These are phyloP conservation scores for Saccharomyces hybrid DNA, from an alignment of 1,139 yeast species.

Conservation along the genomic window DNA sequence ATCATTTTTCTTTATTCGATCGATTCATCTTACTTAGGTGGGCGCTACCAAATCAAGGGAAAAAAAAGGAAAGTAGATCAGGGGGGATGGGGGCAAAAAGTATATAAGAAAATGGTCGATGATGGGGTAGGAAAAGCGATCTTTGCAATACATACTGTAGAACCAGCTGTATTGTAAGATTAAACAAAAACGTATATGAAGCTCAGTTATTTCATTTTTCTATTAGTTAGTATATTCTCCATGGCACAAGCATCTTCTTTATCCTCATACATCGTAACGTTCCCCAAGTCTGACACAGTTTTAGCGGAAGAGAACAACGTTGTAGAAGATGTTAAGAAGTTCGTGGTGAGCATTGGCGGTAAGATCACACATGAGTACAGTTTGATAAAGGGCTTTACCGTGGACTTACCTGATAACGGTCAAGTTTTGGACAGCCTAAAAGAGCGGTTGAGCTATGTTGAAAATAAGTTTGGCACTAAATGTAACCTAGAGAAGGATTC, in stretches of 20 bases:
- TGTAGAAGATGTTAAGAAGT: constrained; percentile 8
- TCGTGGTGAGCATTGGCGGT: constrained; percentile 33
- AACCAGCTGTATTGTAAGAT: too few relatives aligned
- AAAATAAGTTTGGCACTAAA: constrained; percentile 16
- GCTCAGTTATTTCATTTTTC: neutral
- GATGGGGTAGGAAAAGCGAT: too few relatives aligned
- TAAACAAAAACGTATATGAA: neutral
- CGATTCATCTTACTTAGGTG: too few relatives aligned
- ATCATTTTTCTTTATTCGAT: neutral
- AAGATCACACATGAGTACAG: constrained; percentile 36
- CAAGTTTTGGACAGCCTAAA: constrained; percentile 24
- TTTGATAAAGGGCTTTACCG: constrained; percentile 36
- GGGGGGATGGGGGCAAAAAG: too few relatives aligned
- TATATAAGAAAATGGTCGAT: too few relatives aligned
- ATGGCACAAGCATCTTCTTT: neutral
- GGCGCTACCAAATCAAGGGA: neutral
- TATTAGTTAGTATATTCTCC: neutral
- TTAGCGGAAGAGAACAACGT: neutral
- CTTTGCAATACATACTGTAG: too few relatives aligned
- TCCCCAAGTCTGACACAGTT: neutral
- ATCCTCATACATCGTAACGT: neutral
- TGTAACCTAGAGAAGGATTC: constrained; percentile 17
- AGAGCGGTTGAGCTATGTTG: constrained; percentile 17
- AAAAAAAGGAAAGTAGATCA: too few relatives aligned
- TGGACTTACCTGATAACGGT: constrained; percentile 25